Evolutionary conservation across 2,329 filamentous ascomycete species (phyloP).

Genomic region (Arthrobotrys sinensis): DNA sequence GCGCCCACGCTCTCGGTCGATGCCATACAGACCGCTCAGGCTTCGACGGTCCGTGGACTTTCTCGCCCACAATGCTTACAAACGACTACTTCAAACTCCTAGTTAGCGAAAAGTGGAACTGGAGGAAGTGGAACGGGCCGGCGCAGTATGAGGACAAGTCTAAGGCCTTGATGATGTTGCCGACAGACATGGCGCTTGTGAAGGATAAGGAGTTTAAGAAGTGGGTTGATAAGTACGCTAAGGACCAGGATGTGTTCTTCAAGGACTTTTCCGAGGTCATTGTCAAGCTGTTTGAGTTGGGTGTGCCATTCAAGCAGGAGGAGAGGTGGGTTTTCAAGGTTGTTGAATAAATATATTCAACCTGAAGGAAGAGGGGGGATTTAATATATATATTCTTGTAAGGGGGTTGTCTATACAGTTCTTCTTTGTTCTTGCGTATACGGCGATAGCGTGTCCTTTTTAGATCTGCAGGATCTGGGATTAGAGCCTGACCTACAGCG

Average conservation of each 20-base stretch:
- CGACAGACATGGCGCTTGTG: slow-evolving; percentile 87
- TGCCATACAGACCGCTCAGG: slow-evolving; percentile 87
- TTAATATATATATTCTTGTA: slow-evolving; percentile 13
- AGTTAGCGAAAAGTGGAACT: slow-evolving; percentile 91
- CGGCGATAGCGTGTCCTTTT: slow-evolving; percentile 41
- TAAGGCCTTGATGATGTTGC: slow-evolving; percentile 97
- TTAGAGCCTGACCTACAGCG: slow-evolving; percentile 10
- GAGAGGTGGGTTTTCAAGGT: slow-evolving; percentile 79
- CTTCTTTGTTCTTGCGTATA: slow-evolving; percentile 22
- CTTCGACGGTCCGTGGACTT: slow-evolving; percentile 91
- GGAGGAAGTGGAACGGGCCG: slow-evolving; percentile 91
- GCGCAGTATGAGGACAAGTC: slow-evolving; percentile 90
- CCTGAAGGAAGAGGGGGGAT: not conserved
- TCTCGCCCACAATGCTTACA: slow-evolving; percentile 89
- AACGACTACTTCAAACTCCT: slow-evolving; percentile 96
- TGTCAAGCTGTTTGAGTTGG: slow-evolving; percentile 89
- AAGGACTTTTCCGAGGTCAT: slow-evolving; percentile 87
- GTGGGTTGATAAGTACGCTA: slow-evolving; percentile 88
- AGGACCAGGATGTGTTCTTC: slow-evolving; percentile 93
- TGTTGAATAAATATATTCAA: slow-evolving; percentile 64
- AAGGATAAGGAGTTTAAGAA: slow-evolving; percentile 89
- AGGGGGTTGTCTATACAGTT: slow-evolving; percentile 16
- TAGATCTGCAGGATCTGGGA: slow-evolving; percentile 6
- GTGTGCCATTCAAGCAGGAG: slow-evolving; percentile 85
- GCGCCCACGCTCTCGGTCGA: slow-evolving; percentile 81